These are phyloP conservation scores for Cutaneotrichosporon mucoides DNA, from an alignment of 1,284 basidiomycete genomes.

Conservation along the genomic window DNA sequence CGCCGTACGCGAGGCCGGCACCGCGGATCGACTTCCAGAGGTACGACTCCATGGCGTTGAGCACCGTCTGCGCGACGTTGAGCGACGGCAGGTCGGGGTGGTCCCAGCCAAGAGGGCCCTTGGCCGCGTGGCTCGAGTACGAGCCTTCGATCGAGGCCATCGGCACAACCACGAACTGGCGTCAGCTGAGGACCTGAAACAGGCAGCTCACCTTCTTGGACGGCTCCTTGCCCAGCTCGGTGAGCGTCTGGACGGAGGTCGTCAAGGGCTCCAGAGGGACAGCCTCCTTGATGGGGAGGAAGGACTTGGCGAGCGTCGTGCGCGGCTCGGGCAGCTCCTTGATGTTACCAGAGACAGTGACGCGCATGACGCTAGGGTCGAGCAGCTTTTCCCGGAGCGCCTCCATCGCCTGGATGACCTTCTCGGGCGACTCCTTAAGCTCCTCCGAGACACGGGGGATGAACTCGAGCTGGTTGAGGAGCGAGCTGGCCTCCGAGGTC, in stretches of 20 bases:
- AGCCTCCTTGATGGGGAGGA: slow-evolving; percentile 57
- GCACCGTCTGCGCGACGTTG: slow-evolving; percentile 74
- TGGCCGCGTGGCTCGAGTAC: slow-evolving; percentile 75
- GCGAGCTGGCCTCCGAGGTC: slow-evolving; percentile 65
- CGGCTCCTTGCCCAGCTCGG: slow-evolving; percentile 68
- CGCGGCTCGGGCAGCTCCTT: slow-evolving; percentile 67
- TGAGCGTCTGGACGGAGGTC: slow-evolving; percentile 67
- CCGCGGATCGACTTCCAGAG: slow-evolving; percentile 91
- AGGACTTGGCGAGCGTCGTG: slow-evolving; percentile 65
- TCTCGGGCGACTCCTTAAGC: slow-evolving; percentile 69
- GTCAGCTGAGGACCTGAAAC: slow-evolving; percentile 7
- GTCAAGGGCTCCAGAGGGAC: slow-evolving; percentile 64
- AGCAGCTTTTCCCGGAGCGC: slow-evolving; percentile 65
- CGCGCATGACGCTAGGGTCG: slow-evolving; percentile 72
- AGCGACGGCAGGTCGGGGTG: slow-evolving; percentile 83
- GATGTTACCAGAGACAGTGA: slow-evolving; percentile 84
- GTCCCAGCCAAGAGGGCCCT: slow-evolving; percentile 68
- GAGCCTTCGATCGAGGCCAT: slow-evolving; percentile 93
- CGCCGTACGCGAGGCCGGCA: slow-evolving; percentile 89
- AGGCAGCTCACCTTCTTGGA: slow-evolving; percentile 57
- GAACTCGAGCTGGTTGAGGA: slow-evolving; percentile 73
- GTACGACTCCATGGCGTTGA: slow-evolving; percentile 93
- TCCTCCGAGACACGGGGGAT: slow-evolving; percentile 70
- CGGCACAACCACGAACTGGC: slow-evolving; percentile 77
- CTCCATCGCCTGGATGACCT: slow-evolving; percentile 69